Evolutionary conservation across 73 alveolate species (phyloP).

Genomic region (Halteria grandinella): DNA sequence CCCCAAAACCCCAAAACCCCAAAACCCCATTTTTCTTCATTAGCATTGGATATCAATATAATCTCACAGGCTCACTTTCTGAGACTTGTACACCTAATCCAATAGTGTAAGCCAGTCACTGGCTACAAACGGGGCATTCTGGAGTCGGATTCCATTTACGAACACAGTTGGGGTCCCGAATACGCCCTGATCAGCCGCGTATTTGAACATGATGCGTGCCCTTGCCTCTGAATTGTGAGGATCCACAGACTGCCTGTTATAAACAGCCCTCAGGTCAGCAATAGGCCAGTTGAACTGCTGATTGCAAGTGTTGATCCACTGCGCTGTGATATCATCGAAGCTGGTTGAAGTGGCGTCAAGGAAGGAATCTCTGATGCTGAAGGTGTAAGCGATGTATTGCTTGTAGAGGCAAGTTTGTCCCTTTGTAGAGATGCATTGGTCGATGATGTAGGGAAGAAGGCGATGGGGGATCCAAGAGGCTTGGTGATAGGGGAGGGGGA

Average conservation of each 20-base stretch:
- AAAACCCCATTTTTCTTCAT: no score
- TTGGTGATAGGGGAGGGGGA: constrained; percentile 46
- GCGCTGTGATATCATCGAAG: constrained; percentile 8
- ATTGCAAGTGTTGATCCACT: constrained; percentile 1
- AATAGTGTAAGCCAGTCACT: constrained; percentile 24
- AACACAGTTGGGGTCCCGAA: constrained; percentile 40
- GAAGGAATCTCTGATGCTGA: neutral
- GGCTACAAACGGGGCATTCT: constrained; percentile 4
- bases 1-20: no score
- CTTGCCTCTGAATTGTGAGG: constrained; percentile 33
- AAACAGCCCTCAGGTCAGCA: constrained; percentile 6
- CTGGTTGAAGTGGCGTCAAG: neutral
- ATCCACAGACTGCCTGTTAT: constrained; percentile 4
- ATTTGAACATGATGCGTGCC: constrained; percentile 29
- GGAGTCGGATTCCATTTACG: constrained; percentile 31
- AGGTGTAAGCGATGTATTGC: constrained; percentile 27
- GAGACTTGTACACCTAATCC: neutral
- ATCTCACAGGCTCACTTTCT: no score
- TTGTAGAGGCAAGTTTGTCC: constrained; percentile 3
- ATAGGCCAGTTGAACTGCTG: neutral
- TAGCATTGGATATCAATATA: no score
- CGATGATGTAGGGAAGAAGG: neutral
- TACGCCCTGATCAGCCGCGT: constrained; percentile 30
- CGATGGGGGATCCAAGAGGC: constrained; percentile 33
- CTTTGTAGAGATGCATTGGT: constrained; percentile 6